Evolutionary conservation across 305 asterid species (phyloP), one percentile per base, ranked within the genome.

Genomic region (Rubia tinctorum): DNA sequence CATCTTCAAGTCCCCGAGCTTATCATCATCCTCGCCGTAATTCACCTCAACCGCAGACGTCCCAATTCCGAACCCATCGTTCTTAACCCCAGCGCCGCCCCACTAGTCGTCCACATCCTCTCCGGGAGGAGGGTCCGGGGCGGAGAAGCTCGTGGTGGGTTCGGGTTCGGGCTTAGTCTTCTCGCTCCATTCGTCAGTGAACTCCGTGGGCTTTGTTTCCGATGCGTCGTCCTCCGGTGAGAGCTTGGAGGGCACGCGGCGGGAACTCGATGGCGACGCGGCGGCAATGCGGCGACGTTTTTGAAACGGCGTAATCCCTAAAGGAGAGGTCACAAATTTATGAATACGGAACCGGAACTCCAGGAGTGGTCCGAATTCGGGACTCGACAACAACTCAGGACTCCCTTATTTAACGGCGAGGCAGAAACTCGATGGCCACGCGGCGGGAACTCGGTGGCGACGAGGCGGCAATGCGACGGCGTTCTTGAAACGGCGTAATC

Each of bases 181-280:
- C 70, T 94, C 98, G 2, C 95, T 97, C 97, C 95, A 91, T 80
- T 91, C 97, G 71, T 94, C 98, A 0, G 70, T 81, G 45, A 79
- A 25, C 4, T 77, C 63, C 0, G 27, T 8, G 17, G 90, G 86
- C 6, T 82, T 81, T 14, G 73, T 78, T 13, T 85, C 75, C 1
- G 80, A 67, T 53, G 6, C 18, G 39, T 45, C 73, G 0, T 51
- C 76, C 1, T 60, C 17, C 2, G 51, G 66, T 17, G 79, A 10
- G 18, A 42, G 60, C 13, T 71, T 43, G 4, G 80, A 55, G 23
- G 79, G 47, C 53, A 68, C 78, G 49, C n/a, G n/a, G n/a, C n/a
- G n/a, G n/a, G n/a, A n/a, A n/a, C n/a, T n/a, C n/a, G n/a, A n/a
- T n/a, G n/a, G n/a, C n/a, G n/a, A n/a, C n/a, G n/a, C n/a, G n/a